Base-by-base conservation (phyloP, 2,329 filamentous ascomycete species). In the Colletotrichum endophyticum region DNA sequence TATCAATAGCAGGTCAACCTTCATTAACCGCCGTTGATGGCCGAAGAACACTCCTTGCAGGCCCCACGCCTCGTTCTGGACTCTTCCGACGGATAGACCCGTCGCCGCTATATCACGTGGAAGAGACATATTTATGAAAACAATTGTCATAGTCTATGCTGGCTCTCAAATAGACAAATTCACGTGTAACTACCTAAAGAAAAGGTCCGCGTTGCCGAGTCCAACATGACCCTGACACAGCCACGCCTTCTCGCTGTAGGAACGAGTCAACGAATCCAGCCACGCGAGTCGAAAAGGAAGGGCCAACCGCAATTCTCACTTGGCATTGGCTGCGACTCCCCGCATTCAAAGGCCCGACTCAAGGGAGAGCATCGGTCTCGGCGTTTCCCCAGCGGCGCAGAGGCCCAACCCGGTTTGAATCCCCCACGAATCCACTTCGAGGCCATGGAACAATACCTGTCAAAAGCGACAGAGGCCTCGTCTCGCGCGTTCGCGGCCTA, bases 241-340 rank as follows among this genome's bases (percentile, higher is more conserved):
- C n/a, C 44, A 22, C 44, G 44, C 11, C 44, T 0, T 0, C 44
- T 49, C n/a, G 0, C n/a, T 22, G n/a, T 8, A 8, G 44, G n/a
- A 53, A 53, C 44, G 44, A 53, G 44, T 53, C 44, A 22, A 53
- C 2, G 0, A 22, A 22, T 0, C 44, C n/a, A 53, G 44, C 44
- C 44, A 22, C n/a, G 1, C 0, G 6, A 0, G 1, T 53, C 1
- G 11, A 53, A 53, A n/a, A 53, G 44, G n/a, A 53, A 53, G 44
- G 44, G 44, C n/a, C 44, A 53, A 22, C 44, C 44, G 44, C 44
- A 0, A 0, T 22, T 22, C 2, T 53, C 0, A 53, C 44, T 53
- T 53, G 44, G 44, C n/a, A 53, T 22, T 53, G 44, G n/a, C 4
- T 53, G 44, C 4, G 5, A 53, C n/a, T 53, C 44, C 2, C 44